phyloP scores from a whole-genome alignment of 2,329 filamentous ascomycete species.

The Penicillium sp. region DNA sequence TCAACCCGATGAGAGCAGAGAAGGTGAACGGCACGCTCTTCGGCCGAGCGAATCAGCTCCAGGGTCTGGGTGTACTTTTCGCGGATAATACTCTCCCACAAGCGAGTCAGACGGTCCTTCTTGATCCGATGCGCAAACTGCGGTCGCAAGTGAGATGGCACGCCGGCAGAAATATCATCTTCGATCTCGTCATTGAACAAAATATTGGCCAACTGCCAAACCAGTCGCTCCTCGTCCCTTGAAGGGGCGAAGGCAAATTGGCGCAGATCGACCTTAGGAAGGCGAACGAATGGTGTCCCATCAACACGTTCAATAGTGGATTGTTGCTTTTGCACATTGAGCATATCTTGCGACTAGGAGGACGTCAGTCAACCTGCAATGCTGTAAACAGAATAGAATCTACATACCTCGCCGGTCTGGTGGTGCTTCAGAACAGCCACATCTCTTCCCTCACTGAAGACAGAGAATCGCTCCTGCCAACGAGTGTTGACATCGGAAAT shows the following conservation, averaged over 20 bases:
- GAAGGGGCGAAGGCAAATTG: slow-evolving; percentile 36
- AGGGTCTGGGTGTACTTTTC: slow-evolving; percentile 71
- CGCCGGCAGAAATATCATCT: slow-evolving; percentile 49
- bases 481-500: slow-evolving; percentile 45
- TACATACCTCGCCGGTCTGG: slow-evolving; percentile 25
- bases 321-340: slow-evolving; percentile 40
- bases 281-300: slow-evolving; percentile 61
- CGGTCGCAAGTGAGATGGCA: slow-evolving; percentile 43
- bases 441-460: slow-evolving; percentile 39
- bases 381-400: neutral
- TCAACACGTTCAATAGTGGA: slow-evolving; percentile 55
- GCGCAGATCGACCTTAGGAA: slow-evolving; percentile 38
- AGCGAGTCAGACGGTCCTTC: slow-evolving; percentile 51
- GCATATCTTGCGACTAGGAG: slow-evolving; percentile 31
- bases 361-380: neutral
- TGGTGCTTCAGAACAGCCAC: slow-evolving; percentile 34
- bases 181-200: slow-evolving; percentile 74
- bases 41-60: slow-evolving; percentile 65
- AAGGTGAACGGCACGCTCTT: slow-evolving; percentile 82
- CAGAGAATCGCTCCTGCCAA: slow-evolving; percentile 57
- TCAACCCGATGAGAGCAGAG: slow-evolving; percentile 78
- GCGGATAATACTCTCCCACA: slow-evolving; percentile 51
- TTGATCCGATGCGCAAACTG: slow-evolving; percentile 51
- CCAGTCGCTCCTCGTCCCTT: slow-evolving; percentile 46
- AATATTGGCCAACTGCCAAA: slow-evolving; percentile 86